These are phyloP conservation scores for Sphaerobolus stellatus DNA, from an alignment of 1,284 basidiomycete genomes.

Conservation along the genomic window DNA sequence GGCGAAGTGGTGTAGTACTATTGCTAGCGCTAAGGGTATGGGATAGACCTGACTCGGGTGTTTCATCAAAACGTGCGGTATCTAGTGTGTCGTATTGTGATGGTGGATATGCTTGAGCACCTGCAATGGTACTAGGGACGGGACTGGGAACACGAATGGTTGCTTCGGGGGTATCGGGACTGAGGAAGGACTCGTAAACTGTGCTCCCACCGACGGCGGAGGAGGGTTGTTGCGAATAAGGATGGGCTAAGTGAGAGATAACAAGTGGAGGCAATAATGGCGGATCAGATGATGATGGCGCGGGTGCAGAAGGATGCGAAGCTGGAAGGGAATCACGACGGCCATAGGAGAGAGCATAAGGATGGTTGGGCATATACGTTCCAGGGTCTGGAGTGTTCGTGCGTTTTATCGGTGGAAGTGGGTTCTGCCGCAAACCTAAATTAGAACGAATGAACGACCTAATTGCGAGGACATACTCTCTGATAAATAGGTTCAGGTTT, in stretches of 20 bases:
- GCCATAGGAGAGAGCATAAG: conserved; percentile 4
- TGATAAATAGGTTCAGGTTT: too few species aligned
- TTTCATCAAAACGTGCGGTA: too few species aligned
- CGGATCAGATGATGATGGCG: background rate
- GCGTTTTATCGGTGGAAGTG: too few species aligned
- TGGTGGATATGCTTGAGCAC: too few species aligned
- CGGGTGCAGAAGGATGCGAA: background rate
- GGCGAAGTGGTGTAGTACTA: too few species aligned
- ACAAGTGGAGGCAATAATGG: background rate
- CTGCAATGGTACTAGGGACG: background rate
- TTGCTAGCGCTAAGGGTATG: too few species aligned
- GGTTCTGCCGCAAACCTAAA: too few species aligned
- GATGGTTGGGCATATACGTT: conserved; percentile 6
- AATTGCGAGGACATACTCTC: too few species aligned
- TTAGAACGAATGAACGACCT: too few species aligned
- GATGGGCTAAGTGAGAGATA: background rate
- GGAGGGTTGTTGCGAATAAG: background rate
- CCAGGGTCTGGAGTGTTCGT: background rate
- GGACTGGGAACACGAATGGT: background rate
- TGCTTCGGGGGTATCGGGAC: background rate
- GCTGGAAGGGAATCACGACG: background rate
- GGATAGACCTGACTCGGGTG: too few species aligned
- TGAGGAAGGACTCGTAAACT: conserved; percentile 8
- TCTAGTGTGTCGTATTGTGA: too few species aligned
- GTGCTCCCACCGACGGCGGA: background rate